Evolutionary conservation across 208 protist species (phyloP), one percentile per base, ranked within the genome.

Genomic region (Trypanosoma conorhini): DNA sequence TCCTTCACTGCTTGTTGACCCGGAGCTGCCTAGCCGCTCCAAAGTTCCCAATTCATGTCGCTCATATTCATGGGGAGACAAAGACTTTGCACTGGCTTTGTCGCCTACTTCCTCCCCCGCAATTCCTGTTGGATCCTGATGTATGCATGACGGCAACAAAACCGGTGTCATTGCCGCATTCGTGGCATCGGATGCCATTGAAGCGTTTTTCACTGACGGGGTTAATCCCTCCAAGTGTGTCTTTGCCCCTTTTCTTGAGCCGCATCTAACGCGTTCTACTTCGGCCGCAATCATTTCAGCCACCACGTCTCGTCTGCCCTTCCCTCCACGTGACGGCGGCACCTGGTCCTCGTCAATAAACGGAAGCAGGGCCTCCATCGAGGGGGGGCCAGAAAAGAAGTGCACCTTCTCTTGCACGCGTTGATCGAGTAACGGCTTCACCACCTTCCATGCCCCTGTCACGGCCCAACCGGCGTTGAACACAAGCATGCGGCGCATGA

Each of bases 391-490:
- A 63, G 78, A 88, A 58, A 81, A 79, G 35, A 96, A 93, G 21
- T 81, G 77, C 40, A 96, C 79, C 85, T 96, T 96, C 35, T 87
- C 75, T 77, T 93, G 87, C 68, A 94, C 82, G 22, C 85, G 84
- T 22, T 55, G 48, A 56, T 94, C 84, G 21, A 96, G 74, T 31
- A 96, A 80, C 19, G 86, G 83, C 28, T 73, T 68, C 40, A 96
- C 54, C 33, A 92, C 68, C 72, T 96, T 96, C 87, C 88, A 96
- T 24, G 76, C 86, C 4, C 76, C 80, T n/a, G 76, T 81, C 12
- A 94, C 83, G 1, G 82, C 83, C 87, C 86, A 93, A 30, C 91
- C 87, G 3, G 81, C 85, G 74, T 94, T 94, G 77, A 84, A 94
- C 30, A 96, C 74, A 59, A 94, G 50, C 28, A 96, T 71, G 17